Base-by-base conservation (phyloP, 495 filamentous ascomycete species). In the Wilcoxina mikolae region DNA sequence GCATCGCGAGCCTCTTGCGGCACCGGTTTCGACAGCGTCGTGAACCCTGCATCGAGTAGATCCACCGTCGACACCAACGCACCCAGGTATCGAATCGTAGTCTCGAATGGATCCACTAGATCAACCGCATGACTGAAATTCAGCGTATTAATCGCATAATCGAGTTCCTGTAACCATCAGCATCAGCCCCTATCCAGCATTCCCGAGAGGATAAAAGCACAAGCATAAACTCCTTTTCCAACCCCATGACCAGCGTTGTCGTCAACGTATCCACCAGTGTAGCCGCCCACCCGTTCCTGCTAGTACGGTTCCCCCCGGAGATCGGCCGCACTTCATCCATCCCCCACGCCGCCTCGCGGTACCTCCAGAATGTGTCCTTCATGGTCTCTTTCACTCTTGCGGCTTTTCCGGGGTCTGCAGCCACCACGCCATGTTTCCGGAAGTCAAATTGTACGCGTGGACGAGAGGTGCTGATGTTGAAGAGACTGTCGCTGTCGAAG, bases 381-480 rank as follows among this genome's bases (percentile, higher is more conserved):
- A 66, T 66, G 3, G 41, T 50, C 39, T 49, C 46, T 33, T 51
- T 61, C 18, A 76, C 71, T 2, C 73, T 72, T 18, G 67, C 67
- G 25, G 76, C 73, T 53, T 73, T 76, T 31, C 71, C 74, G 0
- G 70, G 70, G 60, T 80, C 74, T 56, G 76, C 77, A 0, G 74
- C 74, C 2, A 72, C 71, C 3, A 71, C 38, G 23, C 60, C 57
- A 38, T 58, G 52, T 22, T 28, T 43, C 26, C 56, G 55, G 50
- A 66, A 66, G 28, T 45, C 39, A 28, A 60, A 66, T 38, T 66
- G 64, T 2, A 66, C 26, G 5, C 5, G 45, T 2, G 29, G 29
- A 28, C 9, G 49, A 15, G 49, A 22, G 2, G 31, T 3, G 49
- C 12, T 27, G 24, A 2, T 17, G 11, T 24, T 24, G 23, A 29